A percentile compares a stretch with the other conserved stretches of the same genome.
These are phyloP conservation scores for Talaromyces stipitatus DNA, from an alignment of 495 filamentous ascomycete species.

Conservation along the genomic window DNA sequence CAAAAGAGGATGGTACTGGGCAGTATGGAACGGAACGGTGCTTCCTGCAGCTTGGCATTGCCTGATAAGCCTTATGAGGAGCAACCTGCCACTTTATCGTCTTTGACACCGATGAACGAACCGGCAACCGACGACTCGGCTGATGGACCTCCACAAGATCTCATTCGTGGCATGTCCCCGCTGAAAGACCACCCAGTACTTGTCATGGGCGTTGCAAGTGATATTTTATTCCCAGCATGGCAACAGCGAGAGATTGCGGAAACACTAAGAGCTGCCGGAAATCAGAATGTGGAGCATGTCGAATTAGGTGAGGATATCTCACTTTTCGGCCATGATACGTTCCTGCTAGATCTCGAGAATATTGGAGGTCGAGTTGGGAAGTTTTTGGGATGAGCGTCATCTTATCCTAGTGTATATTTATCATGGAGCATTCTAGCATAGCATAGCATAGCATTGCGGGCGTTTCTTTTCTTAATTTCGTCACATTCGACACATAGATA, in stretches of 20 bases:
- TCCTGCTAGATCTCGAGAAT: slow-evolving; percentile 85
- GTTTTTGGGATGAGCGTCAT: slow-evolving; percentile 56
- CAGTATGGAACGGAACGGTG: slow-evolving; percentile 19
- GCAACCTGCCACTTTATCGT: slow-evolving; percentile 41
- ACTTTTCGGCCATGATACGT: slow-evolving; percentile 94
- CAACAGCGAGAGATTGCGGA: slow-evolving; percentile 93
- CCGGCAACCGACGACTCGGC: slow-evolving; percentile 15
- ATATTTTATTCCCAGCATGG: slow-evolving; percentile 97
- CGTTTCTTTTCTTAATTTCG: not conserved
- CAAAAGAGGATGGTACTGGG: slow-evolving; percentile 37
- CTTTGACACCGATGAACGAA: slow-evolving; percentile 8
- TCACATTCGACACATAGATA: not conserved
- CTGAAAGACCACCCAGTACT: slow-evolving; percentile 70
- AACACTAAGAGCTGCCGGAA: slow-evolving; percentile 68
- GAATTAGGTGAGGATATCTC: slow-evolving; percentile 90
- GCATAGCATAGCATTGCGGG: slow-evolving; percentile 5
- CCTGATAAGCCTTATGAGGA: slow-evolving; percentile 84
- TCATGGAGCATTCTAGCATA: not conserved
- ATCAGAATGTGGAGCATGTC: slow-evolving; percentile 70
- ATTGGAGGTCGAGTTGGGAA: slow-evolving; percentile 74
- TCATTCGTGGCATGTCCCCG: slow-evolving; percentile 65
- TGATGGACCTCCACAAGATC: slow-evolving; percentile 57
- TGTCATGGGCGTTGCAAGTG: slow-evolving; percentile 90
- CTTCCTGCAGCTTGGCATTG: slow-evolving; percentile 72
- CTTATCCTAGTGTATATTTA: not conserved